Percentiles rank a stretch among this genome's conserved stretches.
Evolutionary conservation across 1,139 yeast species (phyloP).

Genomic region (Geotrichum candidum): DNA sequence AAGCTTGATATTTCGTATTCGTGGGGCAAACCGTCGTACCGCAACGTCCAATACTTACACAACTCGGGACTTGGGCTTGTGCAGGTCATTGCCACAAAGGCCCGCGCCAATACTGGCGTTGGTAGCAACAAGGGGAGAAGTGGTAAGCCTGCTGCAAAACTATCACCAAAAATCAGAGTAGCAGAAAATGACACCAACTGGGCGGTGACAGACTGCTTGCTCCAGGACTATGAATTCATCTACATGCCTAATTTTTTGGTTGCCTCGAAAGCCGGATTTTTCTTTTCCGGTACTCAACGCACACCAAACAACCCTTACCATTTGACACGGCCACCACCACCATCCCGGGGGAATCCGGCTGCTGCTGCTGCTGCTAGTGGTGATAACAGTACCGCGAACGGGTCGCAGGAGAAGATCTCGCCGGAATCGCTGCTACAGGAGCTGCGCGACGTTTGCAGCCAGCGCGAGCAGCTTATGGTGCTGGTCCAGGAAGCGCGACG

Average conservation of each 20-base stretch:
- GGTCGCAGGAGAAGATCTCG: neutral
- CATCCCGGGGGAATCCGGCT: neutral
- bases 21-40: constrained; percentile 84
- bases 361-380: no score
- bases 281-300: neutral
- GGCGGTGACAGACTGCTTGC: neutral
- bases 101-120: neutral
- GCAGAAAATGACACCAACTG: neutral
- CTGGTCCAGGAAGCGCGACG: neutral
- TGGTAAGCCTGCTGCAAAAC: neutral
- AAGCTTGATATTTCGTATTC: constrained; percentile 59
- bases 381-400: neutral
- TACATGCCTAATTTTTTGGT: neutral
- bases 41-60: constrained; percentile 84
- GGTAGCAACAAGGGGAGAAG: neutral
- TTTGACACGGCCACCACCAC: neutral
- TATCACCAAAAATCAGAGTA: neutral
- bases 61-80: constrained; percentile 83
- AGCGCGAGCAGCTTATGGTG: neutral
- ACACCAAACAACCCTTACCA: neutral
- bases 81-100: constrained; percentile 73
- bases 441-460: neutral
- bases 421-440: neutral
- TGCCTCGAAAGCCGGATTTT: neutral
- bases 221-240: neutral